Base-by-base conservation (phyloP, 768 basidiomycete genomes). In the Dioszegia crocea region DNA sequence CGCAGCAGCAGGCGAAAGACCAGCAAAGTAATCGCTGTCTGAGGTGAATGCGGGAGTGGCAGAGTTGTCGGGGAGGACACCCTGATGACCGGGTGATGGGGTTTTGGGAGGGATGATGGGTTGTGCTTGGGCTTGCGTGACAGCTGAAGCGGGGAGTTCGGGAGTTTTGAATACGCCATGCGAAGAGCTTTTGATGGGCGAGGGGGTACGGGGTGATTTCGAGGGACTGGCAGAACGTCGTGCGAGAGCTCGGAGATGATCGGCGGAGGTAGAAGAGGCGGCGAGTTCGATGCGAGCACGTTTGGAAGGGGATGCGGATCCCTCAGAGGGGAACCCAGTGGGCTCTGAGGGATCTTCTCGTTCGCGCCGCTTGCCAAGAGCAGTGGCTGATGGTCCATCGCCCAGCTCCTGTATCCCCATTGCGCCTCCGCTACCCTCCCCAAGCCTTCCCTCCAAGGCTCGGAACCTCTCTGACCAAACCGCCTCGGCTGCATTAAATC, bases 61-160 rank as follows among this genome's bases (percentile, higher is more conserved):
- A 16, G 67, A 68, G 14, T 64, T 66, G 46, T 71, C 70, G 0
- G 61, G 60, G 6, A 60, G 47, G 17, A 44, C 33, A 17, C 67
- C 70, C 46, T 71, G 70, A 41, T 67, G 63, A 1, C 62, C 62
- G 3, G 70, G 70, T 2, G 64, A 62, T 4, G 70, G 70, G 9
- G 70, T 71, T 45, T 63, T 64, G 4, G 69, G 69, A 21, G 52
- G 21, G 30, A 47, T 24, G 14, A 33, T 24, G 14, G 29, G 51
- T 16, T 41, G 50, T 11, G 40, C 8, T 14, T 29, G 47, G 27
- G 19, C 23, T 38, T 46, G 21, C 41, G 41, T 36, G 30, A 59
- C 40, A 27, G 39, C n/a, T 33, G 50, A 44, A 31, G 50, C 56
- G 6, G 60, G 60, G 2, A 52, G 24, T 19, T 47, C 40, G 19